Conservation (phyloP, 495 filamentous ascomycete species). For the Penicillium salamii region DNA sequence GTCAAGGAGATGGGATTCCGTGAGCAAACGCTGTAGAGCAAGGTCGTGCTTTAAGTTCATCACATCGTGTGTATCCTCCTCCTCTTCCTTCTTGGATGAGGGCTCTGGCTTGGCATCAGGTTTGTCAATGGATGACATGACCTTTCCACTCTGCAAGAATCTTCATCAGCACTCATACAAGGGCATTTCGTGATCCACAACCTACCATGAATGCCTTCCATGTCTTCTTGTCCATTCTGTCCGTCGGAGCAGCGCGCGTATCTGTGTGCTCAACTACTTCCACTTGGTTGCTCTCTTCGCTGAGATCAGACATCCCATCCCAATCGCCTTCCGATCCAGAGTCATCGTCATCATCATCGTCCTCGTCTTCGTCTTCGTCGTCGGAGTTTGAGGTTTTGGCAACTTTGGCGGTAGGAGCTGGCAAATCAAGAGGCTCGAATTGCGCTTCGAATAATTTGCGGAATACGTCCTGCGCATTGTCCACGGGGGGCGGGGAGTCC, state of each 20-base stretch:
- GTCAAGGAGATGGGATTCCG: conserved; percentile 90
- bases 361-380: conserved; percentile 23
- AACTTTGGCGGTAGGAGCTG: conserved; percentile 7
- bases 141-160: conserved; percentile 38
- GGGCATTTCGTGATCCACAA: neutral
- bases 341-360: conserved; percentile 28
- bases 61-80: conserved; percentile 52
- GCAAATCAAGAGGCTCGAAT: conserved; percentile 67
- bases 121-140: conserved; percentile 44
- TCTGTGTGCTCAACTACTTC: conserved; percentile 68
- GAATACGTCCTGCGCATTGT: conserved; percentile 55
- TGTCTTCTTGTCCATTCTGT: conserved; percentile 58
- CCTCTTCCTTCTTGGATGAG: conserved; percentile 42
- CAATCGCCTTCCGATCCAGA: conserved; percentile 47
- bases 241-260: conserved; percentile 27
- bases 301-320: conserved; percentile 59
- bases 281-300: conserved; percentile 31
- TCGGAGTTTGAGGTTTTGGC: conserved; percentile 16
- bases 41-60: conserved; percentile 85
- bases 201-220: conserved; percentile 76
- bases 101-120: conserved; percentile 26
- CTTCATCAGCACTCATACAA: conserved; percentile 10
- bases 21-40: conserved; percentile 80
- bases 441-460: conserved; percentile 82
- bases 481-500: conserved; percentile 16